A percentile compares a stretch with the other conserved stretches of the same genome.
These are phyloP conservation scores for Cyberlindnera saturnus DNA, from an alignment of 805 yeast genomes.

Conservation along the genomic window DNA sequence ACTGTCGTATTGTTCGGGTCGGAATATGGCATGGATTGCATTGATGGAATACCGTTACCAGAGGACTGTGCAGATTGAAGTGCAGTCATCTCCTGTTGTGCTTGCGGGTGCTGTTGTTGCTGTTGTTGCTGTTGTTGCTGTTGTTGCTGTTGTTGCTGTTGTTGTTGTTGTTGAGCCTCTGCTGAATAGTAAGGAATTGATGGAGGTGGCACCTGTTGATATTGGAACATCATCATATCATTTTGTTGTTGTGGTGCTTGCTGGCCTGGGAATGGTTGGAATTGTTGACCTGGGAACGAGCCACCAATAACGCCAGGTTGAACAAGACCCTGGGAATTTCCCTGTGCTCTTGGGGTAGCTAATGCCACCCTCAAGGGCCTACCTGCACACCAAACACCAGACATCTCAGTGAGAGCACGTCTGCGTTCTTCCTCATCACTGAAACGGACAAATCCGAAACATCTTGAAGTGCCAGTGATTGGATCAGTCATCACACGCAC, in stretches of 20 bases:
- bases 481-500: constrained; percentile 87
- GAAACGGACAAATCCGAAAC: constrained; percentile 78
- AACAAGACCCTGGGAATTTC: neutral
- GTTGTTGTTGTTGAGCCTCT: constrained; percentile 3
- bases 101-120: constrained; percentile 12
- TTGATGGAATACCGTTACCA: constrained; percentile 1
- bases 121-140: constrained; percentile 2
- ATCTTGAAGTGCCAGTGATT: constrained; percentile 65
- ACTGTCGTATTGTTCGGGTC: constrained; percentile 71
- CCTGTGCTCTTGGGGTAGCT: constrained; percentile 63
- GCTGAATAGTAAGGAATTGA: constrained; percentile 13
- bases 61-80: constrained; percentile 1
- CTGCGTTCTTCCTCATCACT: constrained; percentile 64
- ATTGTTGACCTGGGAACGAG: constrained; percentile 7
- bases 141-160: constrained; percentile 11
- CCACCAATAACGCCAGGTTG: constrained; percentile 1
- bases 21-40: constrained; percentile 25
- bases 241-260: constrained; percentile 20
- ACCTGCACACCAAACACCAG: constrained; percentile 77
- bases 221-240: constrained; percentile 17
- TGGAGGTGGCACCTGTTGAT: constrained; percentile 18
- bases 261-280: constrained; percentile 15
- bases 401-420: constrained; percentile 66
- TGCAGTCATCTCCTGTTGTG: constrained; percentile 1
- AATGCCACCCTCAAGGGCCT: constrained; percentile 70